phyloP scores from a whole-genome alignment of 495 filamentous ascomycete species.

The Penicillium angulare region DNA sequence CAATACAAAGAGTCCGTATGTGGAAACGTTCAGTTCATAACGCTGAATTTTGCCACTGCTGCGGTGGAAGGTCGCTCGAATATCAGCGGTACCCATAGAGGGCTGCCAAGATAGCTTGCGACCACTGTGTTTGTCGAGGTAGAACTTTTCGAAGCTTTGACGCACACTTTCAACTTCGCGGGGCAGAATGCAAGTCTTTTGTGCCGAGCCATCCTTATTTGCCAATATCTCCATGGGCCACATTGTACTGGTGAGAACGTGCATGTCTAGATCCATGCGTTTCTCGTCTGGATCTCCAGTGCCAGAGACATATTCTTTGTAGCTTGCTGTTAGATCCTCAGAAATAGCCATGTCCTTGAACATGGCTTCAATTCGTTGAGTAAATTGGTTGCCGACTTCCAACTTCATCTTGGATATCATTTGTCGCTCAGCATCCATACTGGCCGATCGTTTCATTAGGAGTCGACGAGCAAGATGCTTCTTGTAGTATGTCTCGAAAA shows the following conservation, averaged over 20 bases:
- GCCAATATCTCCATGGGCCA: constrained; percentile 91
- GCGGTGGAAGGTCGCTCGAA: constrained; percentile 75
- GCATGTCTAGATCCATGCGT: constrained; percentile 75
- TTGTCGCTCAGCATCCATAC: constrained; percentile 85
- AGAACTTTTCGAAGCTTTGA: constrained; percentile 86
- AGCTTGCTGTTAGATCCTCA: constrained; percentile 75
- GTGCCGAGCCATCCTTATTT: constrained; percentile 49
- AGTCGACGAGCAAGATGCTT: constrained; percentile 88
- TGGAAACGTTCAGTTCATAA: constrained; percentile 89
- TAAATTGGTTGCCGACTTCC: constrained; percentile 92
- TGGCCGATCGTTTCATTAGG: constrained; percentile 81
- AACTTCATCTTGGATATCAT: constrained; percentile 97
- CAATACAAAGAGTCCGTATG: constrained; percentile 88
- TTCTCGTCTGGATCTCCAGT: constrained; percentile 64
- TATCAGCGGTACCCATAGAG: constrained; percentile 80
- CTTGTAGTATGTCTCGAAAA: constrained; percentile 98
- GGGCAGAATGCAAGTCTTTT: constrained; percentile 61
- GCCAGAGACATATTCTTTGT: constrained; percentile 63
- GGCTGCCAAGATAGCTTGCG: constrained; percentile 82
- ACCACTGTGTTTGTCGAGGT: constrained; percentile 82
- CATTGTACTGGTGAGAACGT: constrained; percentile 85
- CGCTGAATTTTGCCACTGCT: constrained; percentile 69
- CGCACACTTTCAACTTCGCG: constrained; percentile 71
- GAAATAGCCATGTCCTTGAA: constrained; percentile 96
- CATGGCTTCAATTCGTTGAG: constrained; percentile 90